phyloP scores from a whole-genome alignment of 495 filamentous ascomycete genomes.

The Monascus purpureus region DNA sequence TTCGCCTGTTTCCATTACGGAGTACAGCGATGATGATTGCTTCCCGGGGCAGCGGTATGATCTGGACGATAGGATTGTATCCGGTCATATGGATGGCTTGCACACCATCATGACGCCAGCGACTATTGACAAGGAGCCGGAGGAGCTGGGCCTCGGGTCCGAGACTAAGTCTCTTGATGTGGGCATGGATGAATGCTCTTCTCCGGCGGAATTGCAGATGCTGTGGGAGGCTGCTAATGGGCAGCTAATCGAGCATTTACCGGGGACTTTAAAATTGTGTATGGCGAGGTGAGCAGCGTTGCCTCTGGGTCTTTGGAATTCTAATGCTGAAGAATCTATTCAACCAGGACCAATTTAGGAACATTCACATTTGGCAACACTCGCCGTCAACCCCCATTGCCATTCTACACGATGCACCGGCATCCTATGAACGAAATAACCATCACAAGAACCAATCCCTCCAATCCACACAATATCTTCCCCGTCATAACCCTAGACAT shows the following conservation, averaged over 20 bases:
- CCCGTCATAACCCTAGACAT: conserved; percentile 46
- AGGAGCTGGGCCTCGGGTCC: too few relatives aligned
- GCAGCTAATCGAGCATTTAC: conserved; percentile 23
- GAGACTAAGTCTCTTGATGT: too few relatives aligned
- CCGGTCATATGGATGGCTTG: too few relatives aligned
- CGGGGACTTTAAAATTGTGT: conserved; percentile 28
- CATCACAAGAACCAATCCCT: conserved; percentile 25
- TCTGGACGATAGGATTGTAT: too few relatives aligned
- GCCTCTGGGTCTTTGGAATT: background rate
- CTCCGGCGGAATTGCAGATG: conserved; percentile 27
- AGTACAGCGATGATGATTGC: too few relatives aligned
- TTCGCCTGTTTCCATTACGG: too few relatives aligned
- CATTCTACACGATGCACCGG: conserved; percentile 34
- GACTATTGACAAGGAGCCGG: too few relatives aligned
- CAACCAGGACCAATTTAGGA: conserved; percentile 16
- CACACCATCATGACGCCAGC: too few relatives aligned
- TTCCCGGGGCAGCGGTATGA: too few relatives aligned
- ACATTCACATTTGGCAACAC: conserved; percentile 27
- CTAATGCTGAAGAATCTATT: conserved; percentile 2
- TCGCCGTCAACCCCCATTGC: conserved; percentile 6
- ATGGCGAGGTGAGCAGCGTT: conserved; percentile 25
- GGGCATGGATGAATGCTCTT: too few relatives aligned
- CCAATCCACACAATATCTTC: conserved; percentile 19
- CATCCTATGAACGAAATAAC: conserved; percentile 26
- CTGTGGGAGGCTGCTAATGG: conserved; percentile 45